Percentiles rank a stretch among this genome's conserved stretches.
Evolutionary conservation across 1,284 basidiomycete genomes (phyloP).

Genomic region (Pascua guehoae): DNA sequence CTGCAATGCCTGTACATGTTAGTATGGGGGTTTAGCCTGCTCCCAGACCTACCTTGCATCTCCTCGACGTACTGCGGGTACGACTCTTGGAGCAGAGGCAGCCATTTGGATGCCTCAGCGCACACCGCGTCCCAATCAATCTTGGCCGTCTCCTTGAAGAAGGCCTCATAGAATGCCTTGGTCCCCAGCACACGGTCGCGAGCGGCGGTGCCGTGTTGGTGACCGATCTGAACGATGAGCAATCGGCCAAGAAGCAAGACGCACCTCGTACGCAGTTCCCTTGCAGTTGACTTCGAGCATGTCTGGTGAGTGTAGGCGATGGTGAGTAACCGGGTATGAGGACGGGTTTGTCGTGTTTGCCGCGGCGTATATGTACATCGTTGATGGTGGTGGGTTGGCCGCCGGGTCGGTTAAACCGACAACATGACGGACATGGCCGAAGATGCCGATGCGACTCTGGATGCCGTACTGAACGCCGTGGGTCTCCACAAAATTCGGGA

Average conservation of each 20-base stretch:
- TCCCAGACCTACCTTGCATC: slow-evolving; percentile 9
- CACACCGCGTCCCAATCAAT: slow-evolving; percentile 13
- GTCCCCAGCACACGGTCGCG: slow-evolving; percentile 11
- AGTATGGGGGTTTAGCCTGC: background rate
- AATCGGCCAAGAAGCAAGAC: background rate
- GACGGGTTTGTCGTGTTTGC: too few species aligned
- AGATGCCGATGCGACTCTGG: too few species aligned
- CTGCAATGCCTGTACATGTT: slow-evolving; percentile 11
- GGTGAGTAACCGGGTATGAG: too few species aligned
- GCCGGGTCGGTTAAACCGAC: too few species aligned
- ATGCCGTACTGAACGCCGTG: too few species aligned
- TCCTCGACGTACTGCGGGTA: slow-evolving; percentile 17
- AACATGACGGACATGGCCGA: too few species aligned
- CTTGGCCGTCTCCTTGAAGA: slow-evolving; percentile 15
- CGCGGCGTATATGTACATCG: too few species aligned
- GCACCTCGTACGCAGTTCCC: slow-evolving; percentile 16
- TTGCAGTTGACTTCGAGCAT: slow-evolving; percentile 11
- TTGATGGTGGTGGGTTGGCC: too few species aligned
- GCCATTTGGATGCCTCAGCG: slow-evolving; percentile 11
- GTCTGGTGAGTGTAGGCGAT: too few species aligned
- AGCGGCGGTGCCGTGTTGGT: slow-evolving; percentile 14
- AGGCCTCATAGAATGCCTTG: slow-evolving; percentile 18
- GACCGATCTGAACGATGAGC: slow-evolving; percentile 6
- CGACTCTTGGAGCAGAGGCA: slow-evolving; percentile 9
- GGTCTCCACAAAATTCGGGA: too few species aligned